A percentile compares a stretch with the other conserved stretches of the same genome.
Evolutionary conservation across 108 stramenopile genomes (phyloP).

Genomic region (Skeletonema grethae): DNA sequence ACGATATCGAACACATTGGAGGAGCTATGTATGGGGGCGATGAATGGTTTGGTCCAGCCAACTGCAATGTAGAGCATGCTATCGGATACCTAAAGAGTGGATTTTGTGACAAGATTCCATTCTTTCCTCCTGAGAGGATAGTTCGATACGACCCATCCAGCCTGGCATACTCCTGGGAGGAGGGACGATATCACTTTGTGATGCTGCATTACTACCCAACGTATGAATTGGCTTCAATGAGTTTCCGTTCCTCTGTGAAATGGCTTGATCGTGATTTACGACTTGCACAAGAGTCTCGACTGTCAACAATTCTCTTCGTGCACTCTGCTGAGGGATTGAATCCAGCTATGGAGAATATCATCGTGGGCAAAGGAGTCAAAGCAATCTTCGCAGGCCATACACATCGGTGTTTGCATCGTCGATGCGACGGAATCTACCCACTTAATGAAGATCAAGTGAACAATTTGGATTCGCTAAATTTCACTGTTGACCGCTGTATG

Average conservation of each 20-base stretch:
- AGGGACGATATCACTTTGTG: constrained; percentile 52
- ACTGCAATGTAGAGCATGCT: constrained; percentile 49
- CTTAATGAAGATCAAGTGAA: constrained; percentile 33
- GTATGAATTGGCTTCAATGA: constrained; percentile 50
- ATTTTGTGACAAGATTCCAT: constrained; percentile 45
- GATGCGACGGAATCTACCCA: constrained; percentile 46
- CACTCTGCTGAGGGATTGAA: constrained; percentile 47
- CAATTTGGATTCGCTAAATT: constrained; percentile 22
- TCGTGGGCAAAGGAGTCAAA: constrained; percentile 45
- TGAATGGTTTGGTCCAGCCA: constrained; percentile 45
- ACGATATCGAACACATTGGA: constrained; percentile 49
- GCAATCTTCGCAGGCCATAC: constrained; percentile 49
- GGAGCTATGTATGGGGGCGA: constrained; percentile 52
- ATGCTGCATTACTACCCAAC: constrained; percentile 49
- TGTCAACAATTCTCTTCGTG: constrained; percentile 40
- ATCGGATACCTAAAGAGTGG: constrained; percentile 41
- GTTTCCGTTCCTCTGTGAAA: constrained; percentile 32
- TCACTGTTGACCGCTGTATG: constrained; percentile 30
- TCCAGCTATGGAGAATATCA: constrained; percentile 40
- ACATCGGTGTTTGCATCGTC: constrained; percentile 41
- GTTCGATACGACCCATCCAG: constrained; percentile 45
- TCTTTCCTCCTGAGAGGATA: constrained; percentile 37
- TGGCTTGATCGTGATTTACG: constrained; percentile 49
- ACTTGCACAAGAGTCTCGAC: constrained; percentile 35
- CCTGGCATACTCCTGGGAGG: constrained; percentile 52